These are phyloP conservation scores for slime mould (Dictyostelium discoideum) DNA, from an alignment of 78 protist genomes.

Conservation along the genomic window DNA sequence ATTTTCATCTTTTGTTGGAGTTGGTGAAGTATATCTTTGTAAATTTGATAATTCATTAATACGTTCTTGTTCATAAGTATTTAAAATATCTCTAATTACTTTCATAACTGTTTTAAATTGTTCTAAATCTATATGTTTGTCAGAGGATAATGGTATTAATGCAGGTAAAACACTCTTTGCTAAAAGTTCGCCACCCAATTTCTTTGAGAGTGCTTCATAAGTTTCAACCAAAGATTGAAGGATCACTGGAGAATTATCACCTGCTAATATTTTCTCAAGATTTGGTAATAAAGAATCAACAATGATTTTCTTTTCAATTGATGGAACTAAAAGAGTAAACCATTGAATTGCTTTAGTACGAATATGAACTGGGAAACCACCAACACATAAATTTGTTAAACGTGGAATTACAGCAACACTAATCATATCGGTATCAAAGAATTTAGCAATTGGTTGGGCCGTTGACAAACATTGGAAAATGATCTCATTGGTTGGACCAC, in stretches of 20 bases:
- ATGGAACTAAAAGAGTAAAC: slow-evolving; percentile 53
- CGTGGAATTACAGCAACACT: slow-evolving; percentile 33
- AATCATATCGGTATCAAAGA: slow-evolving; percentile 47
- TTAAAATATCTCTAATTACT: slow-evolving; percentile 57
- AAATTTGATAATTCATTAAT: slow-evolving; percentile 51
- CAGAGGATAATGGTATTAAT: slow-evolving; percentile 48
- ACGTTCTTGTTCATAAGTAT: slow-evolving; percentile 50
- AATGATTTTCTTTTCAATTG: slow-evolving; percentile 31
- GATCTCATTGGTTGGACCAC: slow-evolving; percentile 77
- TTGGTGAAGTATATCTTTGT: slow-evolving; percentile 3
- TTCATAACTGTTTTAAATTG: slow-evolving; percentile 63
- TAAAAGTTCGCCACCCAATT: slow-evolving; percentile 65
- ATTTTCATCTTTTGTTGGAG: background rate
- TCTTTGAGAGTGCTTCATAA: slow-evolving; percentile 60
- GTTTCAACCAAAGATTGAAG: slow-evolving; percentile 49
- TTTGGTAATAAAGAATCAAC: slow-evolving; percentile 35
- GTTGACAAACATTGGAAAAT: slow-evolving; percentile 36
- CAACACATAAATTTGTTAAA: slow-evolving; percentile 34
- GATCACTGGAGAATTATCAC: slow-evolving; percentile 53
- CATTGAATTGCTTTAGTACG: slow-evolving; percentile 57
- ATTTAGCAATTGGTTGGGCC: slow-evolving; percentile 12
- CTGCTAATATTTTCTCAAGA: slow-evolving; percentile 37
- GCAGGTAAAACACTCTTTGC: slow-evolving; percentile 73
- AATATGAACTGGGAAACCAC: slow-evolving; percentile 61
- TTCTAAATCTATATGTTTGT: slow-evolving; percentile 51